Conservation (phyloP, 2,329 filamentous ascomycete species). For the Domatiomyces catenatus region DNA sequence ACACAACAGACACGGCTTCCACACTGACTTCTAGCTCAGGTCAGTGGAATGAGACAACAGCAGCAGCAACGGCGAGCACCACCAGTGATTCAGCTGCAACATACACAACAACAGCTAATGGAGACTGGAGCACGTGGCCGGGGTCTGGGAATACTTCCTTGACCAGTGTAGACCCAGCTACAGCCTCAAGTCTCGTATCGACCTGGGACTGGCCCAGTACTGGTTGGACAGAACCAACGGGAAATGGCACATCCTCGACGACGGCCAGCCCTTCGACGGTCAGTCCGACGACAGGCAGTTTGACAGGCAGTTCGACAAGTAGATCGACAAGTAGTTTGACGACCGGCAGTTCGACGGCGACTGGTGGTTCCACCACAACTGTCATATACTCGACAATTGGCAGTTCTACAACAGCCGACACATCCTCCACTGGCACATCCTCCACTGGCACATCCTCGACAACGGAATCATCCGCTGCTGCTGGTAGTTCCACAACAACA, state of each 20-base stretch:
- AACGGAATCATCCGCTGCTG: no score
- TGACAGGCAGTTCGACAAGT: no score
- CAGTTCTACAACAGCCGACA: no score
- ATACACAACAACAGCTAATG: background rate
- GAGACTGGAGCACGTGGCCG: background rate
- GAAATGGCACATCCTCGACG: background rate
- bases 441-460: no score
- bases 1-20: background rate
- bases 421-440: no score
- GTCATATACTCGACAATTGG: no score
- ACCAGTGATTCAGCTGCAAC: background rate
- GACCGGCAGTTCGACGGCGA: no score
- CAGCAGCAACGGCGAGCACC: background rate
- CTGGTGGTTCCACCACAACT: no score
- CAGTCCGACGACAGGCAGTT: no score
- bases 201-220: background rate
- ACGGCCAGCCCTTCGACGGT: no score
- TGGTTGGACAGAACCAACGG: conserved; percentile 1
- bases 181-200: background rate
- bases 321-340: no score
- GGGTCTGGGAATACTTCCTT: background rate
- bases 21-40: background rate
- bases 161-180: background rate
- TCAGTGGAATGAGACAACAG: background rate
- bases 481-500: no score